phyloP scores from a whole-genome alignment of 306 rosid species.

The Dryas octopetala region DNA sequence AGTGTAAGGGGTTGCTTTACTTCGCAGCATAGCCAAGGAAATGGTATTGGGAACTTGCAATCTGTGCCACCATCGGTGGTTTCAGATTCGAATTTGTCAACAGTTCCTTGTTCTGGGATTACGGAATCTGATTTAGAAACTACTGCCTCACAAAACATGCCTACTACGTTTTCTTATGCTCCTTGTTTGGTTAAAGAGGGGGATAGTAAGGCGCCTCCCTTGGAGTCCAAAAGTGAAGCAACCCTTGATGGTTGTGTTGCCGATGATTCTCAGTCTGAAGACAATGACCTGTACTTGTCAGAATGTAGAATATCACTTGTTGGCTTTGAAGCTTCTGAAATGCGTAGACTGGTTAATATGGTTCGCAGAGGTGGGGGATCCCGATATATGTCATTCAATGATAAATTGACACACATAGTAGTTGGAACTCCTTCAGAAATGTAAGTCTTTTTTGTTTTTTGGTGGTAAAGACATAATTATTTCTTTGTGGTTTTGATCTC shows the following conservation, averaged over 20 bases:
- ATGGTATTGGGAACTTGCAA: constrained; percentile 45
- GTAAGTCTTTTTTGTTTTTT: constrained; percentile 42
- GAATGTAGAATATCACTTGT: constrained; percentile 75
- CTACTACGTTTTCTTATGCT: constrained; percentile 38
- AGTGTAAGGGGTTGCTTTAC: constrained; percentile 40
- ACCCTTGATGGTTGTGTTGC: constrained; percentile 62
- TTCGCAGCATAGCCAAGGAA: constrained; percentile 62
- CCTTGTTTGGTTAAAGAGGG: constrained; percentile 43
- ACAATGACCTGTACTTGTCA: constrained; percentile 76
- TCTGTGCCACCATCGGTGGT: constrained; percentile 51
- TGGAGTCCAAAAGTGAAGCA: constrained; percentile 41
- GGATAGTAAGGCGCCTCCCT: constrained; percentile 41
- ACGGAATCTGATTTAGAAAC: constrained; percentile 58
- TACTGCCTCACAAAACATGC: constrained; percentile 48
- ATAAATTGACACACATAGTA: constrained; percentile 81
- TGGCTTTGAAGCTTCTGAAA: constrained; percentile 83
- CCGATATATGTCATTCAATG: constrained; percentile 68
- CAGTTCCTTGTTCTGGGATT: constrained; percentile 38
- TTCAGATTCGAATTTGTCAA: constrained; percentile 50
- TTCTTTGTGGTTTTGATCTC: constrained; percentile 18
- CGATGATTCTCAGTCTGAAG: constrained; percentile 85
- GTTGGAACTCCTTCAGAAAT: constrained; percentile 78
- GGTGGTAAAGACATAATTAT: constrained; percentile 1
- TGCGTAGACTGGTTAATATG: constrained; percentile 84
- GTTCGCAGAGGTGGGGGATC: constrained; percentile 92